A percentile compares a stretch with the other conserved stretches of the same genome.
These are phyloP conservation scores for Clavariopsis aquatica DNA, from an alignment of 495 filamentous ascomycete genomes.

Conservation along the genomic window DNA sequence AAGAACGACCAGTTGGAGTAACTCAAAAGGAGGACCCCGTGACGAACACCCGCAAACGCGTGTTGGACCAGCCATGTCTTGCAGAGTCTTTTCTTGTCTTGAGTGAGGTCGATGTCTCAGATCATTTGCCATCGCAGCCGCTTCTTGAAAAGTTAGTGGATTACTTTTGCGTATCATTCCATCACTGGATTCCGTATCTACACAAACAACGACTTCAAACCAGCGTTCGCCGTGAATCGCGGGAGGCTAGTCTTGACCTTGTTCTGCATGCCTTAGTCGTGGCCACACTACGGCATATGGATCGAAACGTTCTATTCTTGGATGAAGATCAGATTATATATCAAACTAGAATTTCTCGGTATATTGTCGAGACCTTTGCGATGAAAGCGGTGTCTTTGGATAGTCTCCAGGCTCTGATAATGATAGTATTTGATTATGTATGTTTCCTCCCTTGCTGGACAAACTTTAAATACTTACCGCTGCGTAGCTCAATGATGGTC, in stretches of 20 bases:
- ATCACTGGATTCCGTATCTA: constrained; percentile 19
- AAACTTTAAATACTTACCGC: background rate
- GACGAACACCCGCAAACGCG: background rate
- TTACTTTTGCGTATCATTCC: constrained; percentile 15
- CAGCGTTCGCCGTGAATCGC: background rate
- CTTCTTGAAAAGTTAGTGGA: constrained; percentile 14
- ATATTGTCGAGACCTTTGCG: constrained; percentile 13
- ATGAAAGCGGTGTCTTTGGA: constrained; percentile 5
- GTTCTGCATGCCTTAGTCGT: constrained; percentile 8
- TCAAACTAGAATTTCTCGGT: constrained; percentile 8
- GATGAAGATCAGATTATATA: constrained; percentile 11
- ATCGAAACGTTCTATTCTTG: background rate
- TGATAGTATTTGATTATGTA: constrained; percentile 18
- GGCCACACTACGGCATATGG: constrained; percentile 9
- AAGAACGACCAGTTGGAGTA: background rate
- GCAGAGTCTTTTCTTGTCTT: background rate
- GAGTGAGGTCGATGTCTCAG: background rate
- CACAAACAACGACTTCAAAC: constrained; percentile 12
- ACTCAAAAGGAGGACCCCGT: background rate
- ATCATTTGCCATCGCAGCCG: constrained; percentile 8
- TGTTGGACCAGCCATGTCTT: background rate
- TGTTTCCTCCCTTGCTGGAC: background rate
- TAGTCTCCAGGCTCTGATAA: constrained; percentile 7
- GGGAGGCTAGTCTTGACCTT: background rate
- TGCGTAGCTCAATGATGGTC: constrained; percentile 11